These are phyloP conservation scores for Aspergillus melleus DNA, from an alignment of 2,329 filamentous ascomycete genomes.

Conservation along the genomic window DNA sequence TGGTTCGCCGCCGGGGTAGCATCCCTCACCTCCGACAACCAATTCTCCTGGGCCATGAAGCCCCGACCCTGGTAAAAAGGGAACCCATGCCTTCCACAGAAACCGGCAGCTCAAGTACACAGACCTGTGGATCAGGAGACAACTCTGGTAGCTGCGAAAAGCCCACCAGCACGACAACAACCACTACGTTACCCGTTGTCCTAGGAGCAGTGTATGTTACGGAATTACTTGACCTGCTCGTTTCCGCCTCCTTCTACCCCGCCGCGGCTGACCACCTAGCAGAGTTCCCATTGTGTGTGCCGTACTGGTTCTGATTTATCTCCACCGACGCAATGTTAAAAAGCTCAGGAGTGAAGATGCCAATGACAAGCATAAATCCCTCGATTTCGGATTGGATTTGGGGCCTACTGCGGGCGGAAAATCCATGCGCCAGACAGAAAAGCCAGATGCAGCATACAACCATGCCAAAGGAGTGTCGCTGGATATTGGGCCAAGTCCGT, in stretches of 20 bases:
- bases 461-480: conserved; percentile 57
- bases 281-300: conserved; percentile 76
- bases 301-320: conserved; percentile 66
- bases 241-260: neutral
- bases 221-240: neutral
- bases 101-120: conserved; percentile 10
- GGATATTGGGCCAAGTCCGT: conserved; percentile 71
- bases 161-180: conserved; percentile 51
- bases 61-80: conserved; percentile 31
- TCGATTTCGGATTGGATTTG: conserved; percentile 84
- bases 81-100: conserved; percentile 19
- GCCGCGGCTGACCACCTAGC: conserved; percentile 13
- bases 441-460: conserved; percentile 35
- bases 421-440: conserved; percentile 58
- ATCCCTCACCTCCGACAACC: conserved; percentile 28
- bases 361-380: conserved; percentile 81
- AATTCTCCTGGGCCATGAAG: conserved; percentile 18
- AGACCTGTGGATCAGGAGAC: conserved; percentile 25
- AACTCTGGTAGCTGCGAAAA: conserved; percentile 56
- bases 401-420: conserved; percentile 39
- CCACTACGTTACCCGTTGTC: conserved; percentile 66
- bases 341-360: conserved; percentile 75
- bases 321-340: conserved; percentile 76
- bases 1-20: conserved; percentile 24
- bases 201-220: conserved; percentile 67